Conservation (phyloP, 2,329 filamentous ascomycete genomes). For the Penicillium janthinellum region DNA sequence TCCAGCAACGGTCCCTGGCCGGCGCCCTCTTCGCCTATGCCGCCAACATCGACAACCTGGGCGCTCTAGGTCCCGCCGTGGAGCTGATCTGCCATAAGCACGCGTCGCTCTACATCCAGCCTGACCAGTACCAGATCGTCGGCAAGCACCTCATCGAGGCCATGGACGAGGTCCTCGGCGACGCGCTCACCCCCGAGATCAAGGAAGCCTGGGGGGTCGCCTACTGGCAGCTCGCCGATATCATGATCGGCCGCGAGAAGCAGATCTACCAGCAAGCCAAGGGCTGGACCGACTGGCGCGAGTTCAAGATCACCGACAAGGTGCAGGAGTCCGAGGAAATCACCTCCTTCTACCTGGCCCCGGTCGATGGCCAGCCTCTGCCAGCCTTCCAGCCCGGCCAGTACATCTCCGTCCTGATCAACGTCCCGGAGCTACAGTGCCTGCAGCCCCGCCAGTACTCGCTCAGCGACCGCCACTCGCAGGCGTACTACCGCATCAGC, state of each 20-base stretch:
- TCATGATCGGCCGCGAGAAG: slow-evolving; percentile 68
- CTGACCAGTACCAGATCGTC: slow-evolving; percentile 71
- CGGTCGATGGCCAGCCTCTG: slow-evolving; percentile 62
- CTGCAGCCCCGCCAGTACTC: slow-evolving; percentile 72
- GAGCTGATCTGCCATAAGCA: slow-evolving; percentile 78
- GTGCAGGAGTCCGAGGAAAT: slow-evolving; percentile 68
- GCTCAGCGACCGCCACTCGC: slow-evolving; percentile 64
- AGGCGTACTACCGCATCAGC: slow-evolving; percentile 68
- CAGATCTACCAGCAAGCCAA: slow-evolving; percentile 63
- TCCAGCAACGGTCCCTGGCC: slow-evolving; percentile 71
- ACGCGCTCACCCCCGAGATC: slow-evolving; percentile 66
- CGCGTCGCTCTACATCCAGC: slow-evolving; percentile 66
- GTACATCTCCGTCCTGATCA: slow-evolving; percentile 66
- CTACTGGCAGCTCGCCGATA: slow-evolving; percentile 71
- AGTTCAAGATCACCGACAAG: slow-evolving; percentile 67
- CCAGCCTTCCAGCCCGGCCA: slow-evolving; percentile 70
- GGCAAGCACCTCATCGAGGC: slow-evolving; percentile 69
- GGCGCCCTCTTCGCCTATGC: slow-evolving; percentile 71
- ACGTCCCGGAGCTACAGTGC: slow-evolving; percentile 61
- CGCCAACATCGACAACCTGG: slow-evolving; percentile 69
- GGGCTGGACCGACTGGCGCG: slow-evolving; percentile 68
- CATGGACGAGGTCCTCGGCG: slow-evolving; percentile 67
- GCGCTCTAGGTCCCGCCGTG: slow-evolving; percentile 56
- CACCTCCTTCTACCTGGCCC: slow-evolving; percentile 69
- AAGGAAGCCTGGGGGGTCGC: slow-evolving; percentile 70